Evolutionary conservation across 163 green algal genomes (phyloP), one percentile per base, ranked within the genome.

Genomic region (Trebouxia gelatinosa): DNA sequence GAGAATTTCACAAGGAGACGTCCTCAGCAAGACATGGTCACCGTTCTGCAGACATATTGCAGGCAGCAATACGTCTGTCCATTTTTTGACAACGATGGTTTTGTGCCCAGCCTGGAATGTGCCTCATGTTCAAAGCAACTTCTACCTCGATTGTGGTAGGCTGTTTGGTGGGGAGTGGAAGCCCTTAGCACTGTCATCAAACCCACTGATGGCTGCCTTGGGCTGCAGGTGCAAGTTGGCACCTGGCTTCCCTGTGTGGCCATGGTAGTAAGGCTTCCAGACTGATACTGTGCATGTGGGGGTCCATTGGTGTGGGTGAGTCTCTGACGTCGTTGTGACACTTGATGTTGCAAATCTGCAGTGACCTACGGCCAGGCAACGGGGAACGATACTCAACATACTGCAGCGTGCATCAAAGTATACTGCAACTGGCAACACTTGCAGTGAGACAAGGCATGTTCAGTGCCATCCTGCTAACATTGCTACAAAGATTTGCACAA

Each of bases 271-370:
- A n/a, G 29, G 59, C 31, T 23, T 21, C 62, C 62, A 70, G 9
- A 70, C 0, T 46, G 62, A 34, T 32, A 7, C 5, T 46, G 34
- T 46, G 16, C 6, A 16, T 19, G 62, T 48, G 34, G 62, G 62
- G 35, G 62, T 70, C 62, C 62, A 70, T 19, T 70, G 62, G 19
- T 70, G 62, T 29, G 62, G 62, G 34, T 70, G 62, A 19, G 23
- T 70, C 34, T 70, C 62, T 34, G 62, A 26, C 19, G 32, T 7
- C 6, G 62, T 70, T 0, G 62, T 32, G 5, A 48, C 19, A 29
- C 62, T 70, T 3, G 62, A 70, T 17, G 62, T 70, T 46, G 62
- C 62, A 70, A 70, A 70, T 2, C 62, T 32, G 62, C 62, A 70
- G 34, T 70, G 62, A 17, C 62, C 62, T 70, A 34, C 62, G 13